These are phyloP conservation scores for Schizopora paradoxa DNA, from an alignment of 1,284 basidiomycete species.

Conservation along the genomic window DNA sequence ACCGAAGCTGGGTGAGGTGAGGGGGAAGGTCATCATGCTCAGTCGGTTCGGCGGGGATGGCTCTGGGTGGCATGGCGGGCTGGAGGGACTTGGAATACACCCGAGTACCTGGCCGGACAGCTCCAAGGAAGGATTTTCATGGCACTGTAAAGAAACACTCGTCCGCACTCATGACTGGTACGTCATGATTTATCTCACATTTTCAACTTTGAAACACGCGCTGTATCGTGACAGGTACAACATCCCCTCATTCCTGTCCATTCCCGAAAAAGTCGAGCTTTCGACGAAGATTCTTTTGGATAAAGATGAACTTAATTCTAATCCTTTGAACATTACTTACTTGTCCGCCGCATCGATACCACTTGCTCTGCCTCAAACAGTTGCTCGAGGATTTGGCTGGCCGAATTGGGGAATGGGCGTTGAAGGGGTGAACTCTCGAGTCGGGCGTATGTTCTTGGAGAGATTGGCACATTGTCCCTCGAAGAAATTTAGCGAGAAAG, in stretches of 20 bases:
- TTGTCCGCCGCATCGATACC: slow-evolving; percentile 81
- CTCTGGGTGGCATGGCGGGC: slow-evolving; percentile 54
- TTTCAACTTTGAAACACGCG: slow-evolving; percentile 8
- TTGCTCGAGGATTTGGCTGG: slow-evolving; percentile 80
- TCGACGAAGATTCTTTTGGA: slow-evolving; percentile 51
- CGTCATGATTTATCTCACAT: slow-evolving; percentile 22
- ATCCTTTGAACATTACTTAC: slow-evolving; percentile 59
- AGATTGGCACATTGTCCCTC: slow-evolving; percentile 29
- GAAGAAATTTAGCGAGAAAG: slow-evolving; percentile 21
- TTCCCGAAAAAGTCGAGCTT: slow-evolving; percentile 69
- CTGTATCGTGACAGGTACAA: slow-evolving; percentile 52
- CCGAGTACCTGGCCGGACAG: slow-evolving; percentile 81
- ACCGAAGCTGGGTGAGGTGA: slow-evolving; percentile 72
- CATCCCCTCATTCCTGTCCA: slow-evolving; percentile 68
- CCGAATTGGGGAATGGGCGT: slow-evolving; percentile 68
- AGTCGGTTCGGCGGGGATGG: slow-evolving; percentile 74
- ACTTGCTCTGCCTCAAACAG: slow-evolving; percentile 62
- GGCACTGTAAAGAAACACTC: slow-evolving; percentile 62
- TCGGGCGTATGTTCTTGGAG: slow-evolving; percentile 66
- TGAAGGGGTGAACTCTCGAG: slow-evolving; percentile 74
- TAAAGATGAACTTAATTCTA: no score
- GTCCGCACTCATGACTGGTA: slow-evolving; percentile 83
- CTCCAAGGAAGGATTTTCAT: slow-evolving; percentile 61
- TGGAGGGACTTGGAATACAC: slow-evolving; percentile 75
- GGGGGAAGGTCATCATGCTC: slow-evolving; percentile 78